phyloP scores from a whole-genome alignment of 2,329 filamentous ascomycete species.

The Neonectria faginata region DNA sequence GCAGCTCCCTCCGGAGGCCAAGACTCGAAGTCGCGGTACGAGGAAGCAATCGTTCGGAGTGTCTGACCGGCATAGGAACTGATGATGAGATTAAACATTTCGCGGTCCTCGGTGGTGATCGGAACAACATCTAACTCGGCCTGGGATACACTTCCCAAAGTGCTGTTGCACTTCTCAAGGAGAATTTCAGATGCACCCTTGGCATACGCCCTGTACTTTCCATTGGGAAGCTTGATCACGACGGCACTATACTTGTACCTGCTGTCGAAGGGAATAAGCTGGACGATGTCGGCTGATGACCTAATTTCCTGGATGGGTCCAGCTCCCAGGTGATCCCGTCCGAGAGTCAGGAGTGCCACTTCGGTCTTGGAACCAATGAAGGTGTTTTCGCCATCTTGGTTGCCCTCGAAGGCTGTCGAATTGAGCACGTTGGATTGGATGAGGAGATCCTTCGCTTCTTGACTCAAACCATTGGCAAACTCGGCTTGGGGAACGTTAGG shows the following conservation, averaged over 20 bases:
- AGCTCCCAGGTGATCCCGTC: constrained; percentile 63
- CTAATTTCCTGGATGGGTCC: constrained; percentile 59
- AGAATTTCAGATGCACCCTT: constrained; percentile 71
- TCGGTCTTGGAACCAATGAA: constrained; percentile 70
- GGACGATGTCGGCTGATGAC: constrained; percentile 58
- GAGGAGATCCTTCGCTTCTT: constrained; percentile 69
- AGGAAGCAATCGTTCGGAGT: constrained; percentile 78
- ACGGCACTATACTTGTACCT: constrained; percentile 68
- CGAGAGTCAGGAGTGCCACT: constrained; percentile 64
- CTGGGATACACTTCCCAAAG: constrained; percentile 63
- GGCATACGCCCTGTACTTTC: constrained; percentile 61
- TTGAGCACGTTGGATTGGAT: constrained; percentile 68
- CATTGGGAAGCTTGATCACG: constrained; percentile 60
- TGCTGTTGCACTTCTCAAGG: constrained; percentile 60
- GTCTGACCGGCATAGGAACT: constrained; percentile 72
- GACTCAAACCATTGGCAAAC: constrained; percentile 38
- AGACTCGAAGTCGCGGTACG: constrained; percentile 77
- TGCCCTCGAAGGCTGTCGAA: constrained; percentile 67
- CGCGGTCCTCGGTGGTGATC: constrained; percentile 64
- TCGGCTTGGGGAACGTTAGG: constrained; percentile 47
- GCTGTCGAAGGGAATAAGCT: constrained; percentile 67
- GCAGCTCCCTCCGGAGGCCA: constrained; percentile 77
- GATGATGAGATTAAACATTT: constrained; percentile 66
- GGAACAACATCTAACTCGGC: constrained; percentile 61
- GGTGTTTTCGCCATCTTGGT: constrained; percentile 56